These are phyloP conservation scores for Talaromyces sp. DNA, from an alignment of 2,329 filamentous ascomycete species.

Conservation along the genomic window DNA sequence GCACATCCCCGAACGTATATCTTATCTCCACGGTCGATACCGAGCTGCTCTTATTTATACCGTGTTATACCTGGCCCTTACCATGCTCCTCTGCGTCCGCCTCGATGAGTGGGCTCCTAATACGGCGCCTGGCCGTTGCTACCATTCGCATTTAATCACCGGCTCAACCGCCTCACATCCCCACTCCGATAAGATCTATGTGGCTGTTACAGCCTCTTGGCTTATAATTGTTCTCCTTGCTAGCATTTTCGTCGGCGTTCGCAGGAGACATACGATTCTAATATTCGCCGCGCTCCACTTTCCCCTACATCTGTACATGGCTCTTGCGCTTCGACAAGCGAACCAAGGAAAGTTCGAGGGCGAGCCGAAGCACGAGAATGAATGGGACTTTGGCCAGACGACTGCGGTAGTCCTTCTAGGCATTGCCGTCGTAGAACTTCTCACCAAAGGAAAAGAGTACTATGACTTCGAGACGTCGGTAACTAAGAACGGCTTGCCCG, in stretches of 20 bases:
- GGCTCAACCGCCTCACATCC: slow-evolving; percentile 19
- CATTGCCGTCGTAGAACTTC: slow-evolving; percentile 17
- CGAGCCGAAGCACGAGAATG: slow-evolving; percentile 21
- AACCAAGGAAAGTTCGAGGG: slow-evolving; percentile 24
- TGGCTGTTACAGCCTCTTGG: not conserved
- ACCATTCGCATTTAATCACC: slow-evolving; percentile 17
- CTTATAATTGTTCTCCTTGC: not conserved
- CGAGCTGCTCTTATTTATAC: slow-evolving; percentile 23
- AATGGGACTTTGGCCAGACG: slow-evolving; percentile 30
- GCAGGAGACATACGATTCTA: slow-evolving; percentile 19
- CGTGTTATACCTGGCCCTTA: slow-evolving; percentile 22
- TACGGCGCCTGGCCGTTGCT: slow-evolving; percentile 21
- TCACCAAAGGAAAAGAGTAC: slow-evolving; percentile 18
- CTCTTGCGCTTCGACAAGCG: slow-evolving; percentile 24
- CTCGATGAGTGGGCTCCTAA: slow-evolving; percentile 22
- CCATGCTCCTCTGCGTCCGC: slow-evolving; percentile 23
- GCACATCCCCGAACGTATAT: slow-evolving; percentile 2
- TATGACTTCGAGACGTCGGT: slow-evolving; percentile 12
- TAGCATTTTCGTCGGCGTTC: slow-evolving; percentile 14
- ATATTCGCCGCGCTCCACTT: slow-evolving; percentile 24
- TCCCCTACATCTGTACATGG: slow-evolving; percentile 29
- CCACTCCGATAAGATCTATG: slow-evolving; percentile 16
- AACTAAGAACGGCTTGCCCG: slow-evolving; percentile 5
- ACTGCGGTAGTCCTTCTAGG: slow-evolving; percentile 24
- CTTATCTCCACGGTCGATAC: slow-evolving; percentile 16